Base-by-base conservation (phyloP, 148 eudicot genomes). In the Rhododendron mucronatum region DNA sequence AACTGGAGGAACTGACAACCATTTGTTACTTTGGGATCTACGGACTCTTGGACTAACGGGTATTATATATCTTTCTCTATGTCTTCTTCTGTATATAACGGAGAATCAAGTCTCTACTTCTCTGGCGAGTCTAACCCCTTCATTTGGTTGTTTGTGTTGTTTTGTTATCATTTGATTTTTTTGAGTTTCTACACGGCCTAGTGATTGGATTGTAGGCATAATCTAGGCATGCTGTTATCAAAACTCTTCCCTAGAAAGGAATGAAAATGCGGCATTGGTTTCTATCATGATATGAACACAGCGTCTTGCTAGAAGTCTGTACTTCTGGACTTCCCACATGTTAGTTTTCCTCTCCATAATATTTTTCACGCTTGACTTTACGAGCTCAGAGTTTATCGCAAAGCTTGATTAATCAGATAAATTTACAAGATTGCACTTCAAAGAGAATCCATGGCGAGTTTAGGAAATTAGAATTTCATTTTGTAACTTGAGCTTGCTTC, bases 1-100 rank as follows among this genome's bases (percentile, higher is more conserved):
- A 15, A 95, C 99, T 30, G 99, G 98, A 44, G 99, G 99, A 89
- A 95, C 98, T 18, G 99, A 97, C 90, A 97, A 93, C 86, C 99
- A 97, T 95, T 30, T 97, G 91, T 79, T 97, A 86, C 94, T 97
- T 67, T 95, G 98, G 99, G 99, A 97, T 92, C 90, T 97, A 78
- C 93, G 99, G 80, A 91, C 93, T 78, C 88, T 93, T 89, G 96
- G 98, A 71, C 80, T 97, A 84, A 93, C 98, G 78, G 99, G 99
- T 93, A 88, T 37, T 11, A 78, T 41, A 47, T 75, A 18, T 83
- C 80, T 82, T 84, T 37, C 16, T 16, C 51, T 55, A 82, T n/a
- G 18, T 39, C 47, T 41, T 44, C 51, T 21, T 78, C 50, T 78
- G 15, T 23, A 30, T 8, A n/a, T 26, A 65, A 65, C 76, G 1